Conservation (phyloP, 176 grass and related monocot genomes). For the Secale cereale region DNA sequence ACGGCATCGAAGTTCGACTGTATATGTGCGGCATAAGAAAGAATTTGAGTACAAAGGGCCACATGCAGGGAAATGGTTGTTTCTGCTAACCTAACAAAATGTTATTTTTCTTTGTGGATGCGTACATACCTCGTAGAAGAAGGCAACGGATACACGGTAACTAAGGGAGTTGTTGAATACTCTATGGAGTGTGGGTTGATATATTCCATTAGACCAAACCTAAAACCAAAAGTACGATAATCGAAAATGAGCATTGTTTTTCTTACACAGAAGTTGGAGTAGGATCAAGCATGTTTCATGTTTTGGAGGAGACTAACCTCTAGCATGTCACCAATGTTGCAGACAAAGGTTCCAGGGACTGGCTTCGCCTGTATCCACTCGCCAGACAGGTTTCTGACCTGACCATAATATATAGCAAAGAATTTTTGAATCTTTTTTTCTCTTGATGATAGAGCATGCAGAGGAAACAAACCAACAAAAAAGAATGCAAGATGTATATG, state of each 20-base stretch:
- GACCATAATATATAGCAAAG: neutral
- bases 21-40: neutral
- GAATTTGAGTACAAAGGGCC: neutral
- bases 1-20: conserved; percentile 76
- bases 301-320: conserved; percentile 40
- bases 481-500: neutral
- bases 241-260: neutral
- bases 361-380: conserved; percentile 85
- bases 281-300: neutral
- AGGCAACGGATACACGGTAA: conserved; percentile 84
- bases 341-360: conserved; percentile 79
- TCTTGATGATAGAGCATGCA: neutral
- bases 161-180: conserved; percentile 61
- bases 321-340: conserved; percentile 92
- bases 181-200: conserved; percentile 75
- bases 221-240: neutral
- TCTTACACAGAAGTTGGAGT: neutral
- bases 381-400: conserved; percentile 74
- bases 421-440: neutral
- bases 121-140: conserved; percentile 66
- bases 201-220: conserved; percentile 91
- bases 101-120: neutral
- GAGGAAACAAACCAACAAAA: neutral
- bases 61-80: neutral
- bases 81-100: neutral